phyloP scores from a whole-genome alignment of 371 early-diverging fungal genomes.

The Mucor sp. region DNA sequence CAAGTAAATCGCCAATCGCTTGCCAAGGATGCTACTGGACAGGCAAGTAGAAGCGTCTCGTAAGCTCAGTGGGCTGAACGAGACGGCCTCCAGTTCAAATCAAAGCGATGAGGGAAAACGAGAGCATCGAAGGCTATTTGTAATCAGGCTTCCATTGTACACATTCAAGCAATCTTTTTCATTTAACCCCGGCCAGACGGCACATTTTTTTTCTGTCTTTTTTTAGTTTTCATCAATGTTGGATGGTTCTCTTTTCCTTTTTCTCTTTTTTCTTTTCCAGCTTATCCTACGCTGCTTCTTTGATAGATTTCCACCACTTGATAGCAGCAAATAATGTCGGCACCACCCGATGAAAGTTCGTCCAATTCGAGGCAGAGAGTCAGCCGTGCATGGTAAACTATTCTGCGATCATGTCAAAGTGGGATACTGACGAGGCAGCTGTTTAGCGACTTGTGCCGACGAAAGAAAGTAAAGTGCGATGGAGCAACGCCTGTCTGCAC shows the following conservation, averaged over 20 bases:
- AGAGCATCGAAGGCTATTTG: no score
- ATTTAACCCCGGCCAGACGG: slow-evolving; percentile 5
- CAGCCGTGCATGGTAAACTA: slow-evolving; percentile 50
- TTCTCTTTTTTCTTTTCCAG: neutral
- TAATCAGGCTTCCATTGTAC: neutral
- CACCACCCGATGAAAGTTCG: slow-evolving; percentile 2
- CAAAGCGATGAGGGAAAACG: no score
- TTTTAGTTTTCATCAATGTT: no score
- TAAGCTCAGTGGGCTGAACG: no score
- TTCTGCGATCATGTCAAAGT: neutral
- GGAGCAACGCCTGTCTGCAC: slow-evolving; percentile 57
- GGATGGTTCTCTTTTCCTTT: neutral
- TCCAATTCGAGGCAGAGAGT: slow-evolving; percentile 40
- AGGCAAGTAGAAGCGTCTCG: no score
- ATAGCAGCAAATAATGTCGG: slow-evolving; percentile 5
- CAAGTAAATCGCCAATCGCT: no score
- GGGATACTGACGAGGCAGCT: neutral
- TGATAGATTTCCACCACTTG: neutral
- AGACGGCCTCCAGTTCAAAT: no score
- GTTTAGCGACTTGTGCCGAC: slow-evolving; percentile 57
- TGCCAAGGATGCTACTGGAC: no score
- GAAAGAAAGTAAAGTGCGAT: slow-evolving; percentile 73
- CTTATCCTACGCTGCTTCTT: neutral
- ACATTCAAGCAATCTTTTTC: neutral
- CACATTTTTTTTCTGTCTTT: neutral